Conservation (phyloP, 2,329 filamentous ascomycete genomes). For the Acephala macrosclerotiorum region DNA sequence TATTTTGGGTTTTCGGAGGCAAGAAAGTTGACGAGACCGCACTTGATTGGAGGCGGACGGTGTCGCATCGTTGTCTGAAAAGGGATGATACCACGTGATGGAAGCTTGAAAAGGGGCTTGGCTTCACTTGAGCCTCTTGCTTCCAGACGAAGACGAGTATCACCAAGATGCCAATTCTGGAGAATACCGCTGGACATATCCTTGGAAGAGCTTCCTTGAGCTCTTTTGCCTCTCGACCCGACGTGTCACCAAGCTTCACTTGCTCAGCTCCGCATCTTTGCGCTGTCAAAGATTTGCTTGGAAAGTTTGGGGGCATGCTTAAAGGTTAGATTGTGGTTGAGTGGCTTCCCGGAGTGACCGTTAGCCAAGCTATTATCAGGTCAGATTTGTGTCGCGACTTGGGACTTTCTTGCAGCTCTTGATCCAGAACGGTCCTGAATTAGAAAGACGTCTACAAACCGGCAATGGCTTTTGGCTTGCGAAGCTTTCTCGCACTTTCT, state of each 20-base stretch:
- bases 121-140: not conserved
- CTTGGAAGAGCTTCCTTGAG: not conserved
- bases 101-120: not conserved
- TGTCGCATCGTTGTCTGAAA: conserved; percentile 10
- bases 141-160: not conserved
- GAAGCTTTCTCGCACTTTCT: no score
- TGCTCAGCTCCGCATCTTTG: not conserved
- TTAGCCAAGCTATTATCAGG: conserved; percentile 4
- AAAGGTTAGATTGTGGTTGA: not conserved
- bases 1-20: not conserved
- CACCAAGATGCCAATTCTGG: not conserved
- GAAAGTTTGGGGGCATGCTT: not conserved
- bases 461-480: no score
- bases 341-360: not conserved
- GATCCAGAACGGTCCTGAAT: not conserved
- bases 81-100: not conserved
- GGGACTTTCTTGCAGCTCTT: not conserved
- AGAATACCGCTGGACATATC: not conserved
- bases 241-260: conserved; percentile 2
- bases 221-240: not conserved
- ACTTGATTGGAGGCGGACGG: not conserved
- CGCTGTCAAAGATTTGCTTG: conserved; percentile 4
- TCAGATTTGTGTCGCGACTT: not conserved
- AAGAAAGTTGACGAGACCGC: not conserved
- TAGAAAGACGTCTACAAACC: not conserved